Evolutionary conservation across 208 protist genomes (phyloP), one percentile per base, ranked within the genome.

Genomic region (Leishmania mexicana): DNA sequence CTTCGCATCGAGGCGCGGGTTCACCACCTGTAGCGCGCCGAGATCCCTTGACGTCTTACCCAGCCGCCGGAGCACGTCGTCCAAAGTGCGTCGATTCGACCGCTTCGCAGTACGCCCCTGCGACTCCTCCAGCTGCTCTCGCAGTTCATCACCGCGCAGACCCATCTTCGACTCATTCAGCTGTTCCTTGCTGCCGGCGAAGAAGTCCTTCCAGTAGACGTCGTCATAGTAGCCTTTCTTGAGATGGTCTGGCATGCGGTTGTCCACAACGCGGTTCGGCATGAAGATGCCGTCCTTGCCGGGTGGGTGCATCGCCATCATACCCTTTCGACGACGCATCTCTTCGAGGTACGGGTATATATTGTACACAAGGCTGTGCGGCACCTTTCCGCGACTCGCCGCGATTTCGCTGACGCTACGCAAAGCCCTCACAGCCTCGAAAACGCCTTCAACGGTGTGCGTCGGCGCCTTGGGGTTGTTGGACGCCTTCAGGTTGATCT

Each of bases 171-270:
- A 92, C 84, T 98, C 94, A 82, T 90, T 98, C 45, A 98, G 80
- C 65, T 97, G 91, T 82, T 97, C 96, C 80, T 92, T 93, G 84
- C 89, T 96, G 49, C 96, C 96, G 0, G 96, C 96, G 80, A 98
- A 98, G 83, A 97, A 98, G 75, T 98, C 96, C 84, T 95, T 95
- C 93, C 94, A 97, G 87, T 97, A 98, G 51, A 97, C 92, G 86
- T 98, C 96, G 84, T 98, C 96, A 81, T 98, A 98, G 88, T 98
- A 98, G 65, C 94, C 94, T 87, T 93, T 97, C 87, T 98, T 98
- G 45, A 98, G 85, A 80, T 98, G 96, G 76, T 98, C 96, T 11
- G 96, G 96, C 68, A 98, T 86, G 76, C 96, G 93, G 78, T 98
- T 98, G 80, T 98, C 96, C 28, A 98, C 93, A 64, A 97, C 94